Base-by-base conservation (phyloP, 352 stramenopile species). In the Paralagenidium karlingii region DNA sequence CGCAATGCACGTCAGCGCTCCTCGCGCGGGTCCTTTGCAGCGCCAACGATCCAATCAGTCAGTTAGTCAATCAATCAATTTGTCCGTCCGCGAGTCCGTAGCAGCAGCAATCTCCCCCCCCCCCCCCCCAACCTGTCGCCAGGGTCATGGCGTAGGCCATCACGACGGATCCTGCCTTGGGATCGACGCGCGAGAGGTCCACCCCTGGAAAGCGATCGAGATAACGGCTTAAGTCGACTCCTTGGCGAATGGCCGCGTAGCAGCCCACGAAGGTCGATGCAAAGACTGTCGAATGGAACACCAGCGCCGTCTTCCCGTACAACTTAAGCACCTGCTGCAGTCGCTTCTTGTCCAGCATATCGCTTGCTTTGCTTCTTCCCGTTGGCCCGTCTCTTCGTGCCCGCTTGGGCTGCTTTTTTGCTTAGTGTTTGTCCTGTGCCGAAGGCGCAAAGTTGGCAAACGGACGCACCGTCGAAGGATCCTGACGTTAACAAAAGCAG, bases 131-230 rank as follows among this genome's bases (percentile, higher is more conserved):
- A 68, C 54, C 68, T 28, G 67, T 87, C 27, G 87, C 85, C 41
- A 89, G 76, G 8, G 95, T 87, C n/a, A 89, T 80, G 45, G 98
- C 94, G 60, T 98, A 98, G 32, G 76, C 75, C 32, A 91, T 60
- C 24, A 70, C 58, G 33, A 91, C 49, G 19, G 58, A 83, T 10
- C 74, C 58, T 1, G 73, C 68, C 16, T 87, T 59, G 5, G 67
- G 68, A 47, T 91, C 63, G 29, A 88, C 46, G 49, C 68, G 65
- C 21, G 64, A 66, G 34, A 82, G 38, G 38, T 87, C 64, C 9
- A 90, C 56, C 48, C 86, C 82, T 3, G 76, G 76, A 20, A 87
- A 47, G 34, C 61, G 63, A 41, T 60, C 51, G 19, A 80, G 55
- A 28, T 68, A 36, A 12, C 59, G 45, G 26, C 79, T 50, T 19